Percentiles rank a stretch among this genome's conserved stretches.
phyloP scores from a whole-genome alignment of 148 eudicot genomes.

The Beta vulgaris region DNA sequence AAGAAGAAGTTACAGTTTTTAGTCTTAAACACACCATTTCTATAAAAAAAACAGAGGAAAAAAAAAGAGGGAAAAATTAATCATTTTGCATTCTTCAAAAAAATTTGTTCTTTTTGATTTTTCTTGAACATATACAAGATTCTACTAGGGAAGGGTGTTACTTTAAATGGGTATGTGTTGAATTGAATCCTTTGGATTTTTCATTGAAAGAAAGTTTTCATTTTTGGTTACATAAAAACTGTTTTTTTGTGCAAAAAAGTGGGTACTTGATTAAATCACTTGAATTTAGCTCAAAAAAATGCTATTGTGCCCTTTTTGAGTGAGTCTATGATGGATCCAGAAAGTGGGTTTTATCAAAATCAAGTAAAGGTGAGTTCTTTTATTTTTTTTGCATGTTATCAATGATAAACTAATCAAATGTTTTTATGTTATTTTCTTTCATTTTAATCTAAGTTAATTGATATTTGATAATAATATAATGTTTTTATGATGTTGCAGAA shows the following conservation, averaged over 20 bases:
- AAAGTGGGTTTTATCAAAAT: slow-evolving; percentile 62
- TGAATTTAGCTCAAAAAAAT: slow-evolving; percentile 31
- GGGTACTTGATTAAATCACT: slow-evolving; percentile 34
- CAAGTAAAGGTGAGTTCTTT: slow-evolving; percentile 63
- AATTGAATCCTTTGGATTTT: no score
- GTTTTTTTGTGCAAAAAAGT: slow-evolving; percentile 31
- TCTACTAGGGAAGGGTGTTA: slow-evolving; percentile 14
- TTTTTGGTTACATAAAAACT: slow-evolving; percentile 20
- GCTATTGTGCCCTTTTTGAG: slow-evolving; percentile 38
- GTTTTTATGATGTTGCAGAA: slow-evolving; percentile 43
- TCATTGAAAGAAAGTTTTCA: no score
- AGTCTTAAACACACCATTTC: neutral
- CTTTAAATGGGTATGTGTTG: slow-evolving; percentile 25
- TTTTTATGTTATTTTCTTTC: neutral
- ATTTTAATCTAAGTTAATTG: neutral
- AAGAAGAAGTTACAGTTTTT: slow-evolving; percentile 18
- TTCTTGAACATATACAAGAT: neutral
- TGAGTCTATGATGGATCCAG: slow-evolving; percentile 72
- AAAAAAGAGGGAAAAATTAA: no score
- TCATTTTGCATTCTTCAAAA: slow-evolving; percentile 8
- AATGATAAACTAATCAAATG: slow-evolving; percentile 4
- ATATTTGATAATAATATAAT: neutral
- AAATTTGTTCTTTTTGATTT: slow-evolving; percentile 16
- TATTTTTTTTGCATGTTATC: slow-evolving; percentile 13
- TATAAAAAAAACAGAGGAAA: neutral